These are phyloP conservation scores for Letharia columbiana DNA, from an alignment of 495 filamentous ascomycete species.

Conservation along the genomic window DNA sequence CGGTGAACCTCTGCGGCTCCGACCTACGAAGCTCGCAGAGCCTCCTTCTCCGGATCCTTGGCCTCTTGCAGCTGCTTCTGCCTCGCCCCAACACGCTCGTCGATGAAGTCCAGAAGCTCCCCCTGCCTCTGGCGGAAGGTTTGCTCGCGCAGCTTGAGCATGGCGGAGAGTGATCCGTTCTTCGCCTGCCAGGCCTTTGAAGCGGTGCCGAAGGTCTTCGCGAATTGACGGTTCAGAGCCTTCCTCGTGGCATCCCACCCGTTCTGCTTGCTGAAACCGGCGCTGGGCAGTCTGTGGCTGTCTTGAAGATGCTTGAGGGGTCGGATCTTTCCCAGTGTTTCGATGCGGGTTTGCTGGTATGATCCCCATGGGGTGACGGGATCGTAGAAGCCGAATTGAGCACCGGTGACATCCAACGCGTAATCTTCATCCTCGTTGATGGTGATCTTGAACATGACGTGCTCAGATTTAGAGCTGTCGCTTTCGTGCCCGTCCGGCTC, in stretches of 20 bases:
- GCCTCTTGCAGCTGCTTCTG: neutral
- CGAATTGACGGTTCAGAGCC: neutral
- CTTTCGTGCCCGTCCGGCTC: neutral
- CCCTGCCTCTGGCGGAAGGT: neutral
- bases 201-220: neutral
- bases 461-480: neutral
- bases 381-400: conserved; percentile 22
- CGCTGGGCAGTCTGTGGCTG: neutral
- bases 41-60: neutral
- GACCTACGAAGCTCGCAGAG: neutral
- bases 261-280: neutral
- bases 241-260: neutral
- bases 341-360: neutral
- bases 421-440: conserved; percentile 18
- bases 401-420: conserved; percentile 21
- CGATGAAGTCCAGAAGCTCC: neutral
- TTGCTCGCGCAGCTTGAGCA: neutral
- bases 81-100: neutral
- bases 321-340: neutral
- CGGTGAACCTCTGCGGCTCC: neutral
- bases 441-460: conserved; percentile 16
- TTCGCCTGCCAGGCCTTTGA: neutral
- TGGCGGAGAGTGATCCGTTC: neutral
- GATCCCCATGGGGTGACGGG: conserved; percentile 4
- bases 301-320: neutral